These are phyloP conservation scores for Ajuga chamaepitys DNA, from an alignment of 257 asterid species.

Conservation along the genomic window DNA sequence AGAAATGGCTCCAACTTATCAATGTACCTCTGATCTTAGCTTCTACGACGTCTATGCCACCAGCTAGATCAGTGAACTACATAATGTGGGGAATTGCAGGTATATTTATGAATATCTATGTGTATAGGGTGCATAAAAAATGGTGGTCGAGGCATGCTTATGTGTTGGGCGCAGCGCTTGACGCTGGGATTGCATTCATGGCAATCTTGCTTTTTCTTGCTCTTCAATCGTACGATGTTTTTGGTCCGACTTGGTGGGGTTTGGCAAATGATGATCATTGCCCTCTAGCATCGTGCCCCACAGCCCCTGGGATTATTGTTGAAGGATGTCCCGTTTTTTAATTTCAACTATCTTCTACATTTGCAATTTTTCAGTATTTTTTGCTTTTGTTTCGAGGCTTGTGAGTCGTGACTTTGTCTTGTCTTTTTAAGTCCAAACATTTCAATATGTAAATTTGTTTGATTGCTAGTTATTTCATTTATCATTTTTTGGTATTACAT, in stretches of 20 bases:
- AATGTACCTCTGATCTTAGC: constrained; percentile 56
- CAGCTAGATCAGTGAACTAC: constrained; percentile 66
- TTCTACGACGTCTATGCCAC: constrained; percentile 47
- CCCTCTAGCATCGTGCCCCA: constrained; percentile 67
- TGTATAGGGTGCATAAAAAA: constrained; percentile 34
- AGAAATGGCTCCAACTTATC: constrained; percentile 54
- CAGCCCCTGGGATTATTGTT: constrained; percentile 49
- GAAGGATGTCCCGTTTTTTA: constrained; percentile 18
- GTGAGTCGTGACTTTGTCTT: too few relatives aligned
- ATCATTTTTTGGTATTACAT: too few relatives aligned
- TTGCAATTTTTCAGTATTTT: too few relatives aligned
- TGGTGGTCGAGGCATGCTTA: constrained; percentile 75
- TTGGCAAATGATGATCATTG: constrained; percentile 52
- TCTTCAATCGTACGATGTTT: constrained; percentile 28
- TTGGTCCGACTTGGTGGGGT: constrained; percentile 59
- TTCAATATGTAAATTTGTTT: too few relatives aligned
- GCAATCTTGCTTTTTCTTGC: constrained; percentile 49
- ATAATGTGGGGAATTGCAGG: constrained; percentile 59
- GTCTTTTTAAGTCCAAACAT: too few relatives aligned
- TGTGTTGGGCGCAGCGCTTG: constrained; percentile 59
- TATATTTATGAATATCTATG: constrained; percentile 32
- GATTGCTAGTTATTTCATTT: too few relatives aligned
- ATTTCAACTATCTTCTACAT: too few relatives aligned
- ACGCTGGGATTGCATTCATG: constrained; percentile 77
- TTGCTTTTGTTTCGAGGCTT: too few relatives aligned